Evolutionary conservation across 2,329 filamentous ascomycete genomes (phyloP), one percentile per base, ranked within the genome.

Genomic region (Daldinia sp.): DNA sequence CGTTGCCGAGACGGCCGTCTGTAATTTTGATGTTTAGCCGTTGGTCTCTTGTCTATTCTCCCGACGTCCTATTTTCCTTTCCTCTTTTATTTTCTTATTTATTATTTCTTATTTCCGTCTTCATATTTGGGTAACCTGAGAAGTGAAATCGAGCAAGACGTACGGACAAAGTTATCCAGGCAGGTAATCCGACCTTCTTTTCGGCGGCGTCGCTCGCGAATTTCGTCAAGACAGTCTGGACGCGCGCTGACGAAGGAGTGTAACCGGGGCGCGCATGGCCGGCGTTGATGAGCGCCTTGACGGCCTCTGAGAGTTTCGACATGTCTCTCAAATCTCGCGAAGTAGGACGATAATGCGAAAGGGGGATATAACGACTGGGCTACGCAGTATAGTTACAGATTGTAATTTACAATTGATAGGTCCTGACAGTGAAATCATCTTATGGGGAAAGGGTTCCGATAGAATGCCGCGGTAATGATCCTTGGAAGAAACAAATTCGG

Each of bases 1-100:
- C 0, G 92, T 95, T 79, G 94, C 91, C 1, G 91, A 93, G 15
- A 92, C 89, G 29, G 92, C 92, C 0, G 92, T 90, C 88, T 92
- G 53, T 17, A 25, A 15, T 4, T 10, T 35, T 27, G 17, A 27
- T 30, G 21, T 37, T 61, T 57, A 52, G 47, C 30, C 21, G 45
- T 8, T 37, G 19, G 15, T 50, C 43, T 23, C 21, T 25, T 5
- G 19, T 25, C 21, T 29, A 10, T 25, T 30, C 29, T 32, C 29
- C 29, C 11, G 6, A 11, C 8, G 23, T 30, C 3, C 10, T 47
- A 3, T 17, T 27, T 15, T 17, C 23, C 29, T 15, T 29, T 3
- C 7, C 10, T n/a, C 47, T 45, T 19, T 30, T 52, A 21, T 5
- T 30, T 48, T 32, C 8, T 49, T n/a, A 5, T 49, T 15, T 47